A percentile compares a stretch with the other conserved stretches of the same genome.
These are phyloP conservation scores for Plasmodium fragile DNA, from an alignment of 169 alveolate genomes.

Conservation along the genomic window DNA sequence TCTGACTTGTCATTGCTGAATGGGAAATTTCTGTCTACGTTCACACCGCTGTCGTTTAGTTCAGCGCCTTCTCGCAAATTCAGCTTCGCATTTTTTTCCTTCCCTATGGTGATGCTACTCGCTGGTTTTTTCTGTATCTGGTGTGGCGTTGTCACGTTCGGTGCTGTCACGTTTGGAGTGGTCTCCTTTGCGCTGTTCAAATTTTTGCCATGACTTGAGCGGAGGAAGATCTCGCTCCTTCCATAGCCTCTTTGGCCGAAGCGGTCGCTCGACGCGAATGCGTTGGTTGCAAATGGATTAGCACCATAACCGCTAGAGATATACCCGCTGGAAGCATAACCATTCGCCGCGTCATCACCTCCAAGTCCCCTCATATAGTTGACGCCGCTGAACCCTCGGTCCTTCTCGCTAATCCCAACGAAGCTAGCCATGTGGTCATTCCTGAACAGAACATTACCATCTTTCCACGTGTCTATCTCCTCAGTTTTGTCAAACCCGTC, in stretches of 20 bases:
- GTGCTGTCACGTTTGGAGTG: no score
- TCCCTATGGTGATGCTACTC: background rate
- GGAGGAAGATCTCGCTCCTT: background rate
- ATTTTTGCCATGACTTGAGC: conserved; percentile 9
- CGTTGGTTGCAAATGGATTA: background rate
- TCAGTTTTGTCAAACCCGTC: conserved; percentile 1
- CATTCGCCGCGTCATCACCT: background rate
- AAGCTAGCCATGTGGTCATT: background rate
- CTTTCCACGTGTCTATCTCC: conserved; percentile 22
- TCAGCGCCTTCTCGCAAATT: conserved; percentile 41
- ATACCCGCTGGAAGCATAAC: background rate
- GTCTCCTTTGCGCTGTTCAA: background rate
- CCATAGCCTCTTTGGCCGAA: background rate
- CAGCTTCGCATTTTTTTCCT: conserved; percentile 64
- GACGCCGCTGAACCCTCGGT: background rate
- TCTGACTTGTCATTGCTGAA: conserved; percentile 41
- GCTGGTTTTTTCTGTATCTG: conserved; percentile 5
- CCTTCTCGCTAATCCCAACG: background rate
- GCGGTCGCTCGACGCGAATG: background rate
- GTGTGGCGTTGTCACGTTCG: background rate
- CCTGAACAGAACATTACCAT: background rate
- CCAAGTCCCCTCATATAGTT: background rate
- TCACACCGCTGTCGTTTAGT: background rate
- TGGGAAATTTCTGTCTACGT: conserved; percentile 18
- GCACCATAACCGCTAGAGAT: background rate